phyloP scores from a whole-genome alignment of 306 rosid species.

The Acmispon strigosus region DNA sequence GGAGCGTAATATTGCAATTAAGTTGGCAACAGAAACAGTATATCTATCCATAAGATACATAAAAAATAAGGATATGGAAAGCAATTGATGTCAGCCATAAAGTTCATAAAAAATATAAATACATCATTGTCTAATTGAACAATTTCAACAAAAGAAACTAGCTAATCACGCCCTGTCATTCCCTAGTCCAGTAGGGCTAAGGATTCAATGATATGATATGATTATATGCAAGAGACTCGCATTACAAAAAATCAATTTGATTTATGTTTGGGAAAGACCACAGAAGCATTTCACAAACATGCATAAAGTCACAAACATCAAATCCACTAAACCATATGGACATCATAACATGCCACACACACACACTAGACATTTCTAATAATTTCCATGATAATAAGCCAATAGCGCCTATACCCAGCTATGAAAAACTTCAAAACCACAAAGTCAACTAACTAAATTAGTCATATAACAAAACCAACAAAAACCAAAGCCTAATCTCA shows the following conservation, averaged over 20 bases:
- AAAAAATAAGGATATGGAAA: no score
- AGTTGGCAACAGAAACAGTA: background rate
- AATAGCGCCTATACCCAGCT: background rate
- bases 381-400: background rate
- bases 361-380: background rate
- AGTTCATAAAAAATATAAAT: no score
- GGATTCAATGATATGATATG: background rate
- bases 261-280: background rate
- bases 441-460: background rate
- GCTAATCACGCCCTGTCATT: background rate
- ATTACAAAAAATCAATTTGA: background rate
- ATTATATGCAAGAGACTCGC: background rate
- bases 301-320: background rate
- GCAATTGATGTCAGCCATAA: no score
- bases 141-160: no score
- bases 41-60: background rate
- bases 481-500: background rate
- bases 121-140: no score
- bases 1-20: background rate
- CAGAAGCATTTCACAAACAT: background rate
- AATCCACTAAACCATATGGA: background rate
- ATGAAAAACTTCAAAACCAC: background rate
- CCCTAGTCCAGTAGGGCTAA: background rate
- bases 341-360: background rate
- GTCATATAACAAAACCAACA: no score